Conservation (phyloP, 2,329 filamentous ascomycete species). For the Epichloe uncinata region DNA sequence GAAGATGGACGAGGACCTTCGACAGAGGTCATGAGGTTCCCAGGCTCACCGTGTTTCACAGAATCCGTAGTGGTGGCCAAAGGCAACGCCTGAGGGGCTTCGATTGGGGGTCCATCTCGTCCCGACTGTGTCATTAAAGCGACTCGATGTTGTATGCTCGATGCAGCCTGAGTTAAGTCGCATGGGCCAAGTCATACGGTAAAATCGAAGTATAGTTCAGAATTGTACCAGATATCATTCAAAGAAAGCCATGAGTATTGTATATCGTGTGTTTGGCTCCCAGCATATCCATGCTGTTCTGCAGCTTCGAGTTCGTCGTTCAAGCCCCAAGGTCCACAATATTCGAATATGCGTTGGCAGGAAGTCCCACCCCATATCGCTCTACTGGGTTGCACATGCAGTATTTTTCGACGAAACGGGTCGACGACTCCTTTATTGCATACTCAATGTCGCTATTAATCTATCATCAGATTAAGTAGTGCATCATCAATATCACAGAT, state of each 20-base stretch:
- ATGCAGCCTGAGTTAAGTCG: background rate
- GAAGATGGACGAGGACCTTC: conserved; percentile 32
- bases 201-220: background rate
- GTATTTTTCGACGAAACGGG: too few relatives aligned
- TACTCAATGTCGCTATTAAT: background rate
- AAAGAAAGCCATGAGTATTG: background rate
- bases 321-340: background rate
- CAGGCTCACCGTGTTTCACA: conserved; percentile 44
- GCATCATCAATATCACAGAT: too few relatives aligned
- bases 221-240: background rate
- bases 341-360: background rate
- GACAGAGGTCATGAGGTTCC: conserved; percentile 41
- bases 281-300: background rate
- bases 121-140: conserved; percentile 55
- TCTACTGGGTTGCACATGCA: conserved; percentile 5
- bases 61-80: conserved; percentile 43
- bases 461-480: too few relatives aligned
- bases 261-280: background rate
- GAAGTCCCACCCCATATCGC: conserved; percentile 8
- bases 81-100: conserved; percentile 58
- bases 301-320: background rate
- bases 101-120: conserved; percentile 49
- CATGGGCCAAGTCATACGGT: conserved; percentile 9
- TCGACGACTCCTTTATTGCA: background rate
- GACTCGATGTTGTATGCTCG: conserved; percentile 10